Conservation (phyloP, 805 yeast species). For the Candida alai region DNA sequence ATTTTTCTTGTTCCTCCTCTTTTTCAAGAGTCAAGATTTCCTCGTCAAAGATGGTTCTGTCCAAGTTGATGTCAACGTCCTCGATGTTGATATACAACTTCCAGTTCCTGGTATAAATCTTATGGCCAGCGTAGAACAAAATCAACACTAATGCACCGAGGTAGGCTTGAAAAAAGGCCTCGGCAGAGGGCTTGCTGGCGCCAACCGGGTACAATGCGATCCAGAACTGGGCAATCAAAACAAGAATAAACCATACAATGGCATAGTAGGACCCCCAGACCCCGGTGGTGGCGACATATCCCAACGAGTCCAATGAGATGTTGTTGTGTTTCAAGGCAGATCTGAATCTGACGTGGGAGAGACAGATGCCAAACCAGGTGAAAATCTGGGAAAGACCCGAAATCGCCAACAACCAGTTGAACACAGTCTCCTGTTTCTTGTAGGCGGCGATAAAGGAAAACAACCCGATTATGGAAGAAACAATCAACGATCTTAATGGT, state of each 20-base stretch:
- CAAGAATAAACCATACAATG: slow-evolving; percentile 25
- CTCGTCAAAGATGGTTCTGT: slow-evolving; percentile 31
- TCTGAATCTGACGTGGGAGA: slow-evolving; percentile 40
- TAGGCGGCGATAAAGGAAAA: slow-evolving; percentile 41
- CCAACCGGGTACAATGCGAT: slow-evolving; percentile 40
- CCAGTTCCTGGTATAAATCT: slow-evolving; percentile 31
- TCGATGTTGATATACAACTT: slow-evolving; percentile 19
- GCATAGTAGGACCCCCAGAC: slow-evolving; percentile 37
- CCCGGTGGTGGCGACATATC: slow-evolving; percentile 38
- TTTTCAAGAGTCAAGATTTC: slow-evolving; percentile 31
- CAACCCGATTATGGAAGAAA: slow-evolving; percentile 32
- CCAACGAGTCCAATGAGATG: slow-evolving; percentile 26
- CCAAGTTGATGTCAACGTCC: slow-evolving; percentile 29
- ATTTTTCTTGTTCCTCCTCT: slow-evolving; percentile 20
- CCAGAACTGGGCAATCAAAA: slow-evolving; percentile 43
- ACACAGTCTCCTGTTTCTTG: slow-evolving; percentile 35
- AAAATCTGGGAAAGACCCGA: slow-evolving; percentile 41
- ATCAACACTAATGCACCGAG: slow-evolving; percentile 32
- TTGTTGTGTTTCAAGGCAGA: slow-evolving; percentile 30
- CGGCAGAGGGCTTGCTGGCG: slow-evolving; percentile 22
- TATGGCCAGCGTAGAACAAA: slow-evolving; percentile 29
- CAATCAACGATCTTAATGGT: slow-evolving; percentile 36
- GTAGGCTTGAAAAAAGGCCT: slow-evolving; percentile 30
- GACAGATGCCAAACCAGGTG: slow-evolving; percentile 40
- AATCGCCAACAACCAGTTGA: slow-evolving; percentile 40